Percentiles rank a stretch among this genome's conserved stretches.
phyloP scores from a whole-genome alignment of 192 early-diverging fungal species.

The Dissophora ornata region DNA sequence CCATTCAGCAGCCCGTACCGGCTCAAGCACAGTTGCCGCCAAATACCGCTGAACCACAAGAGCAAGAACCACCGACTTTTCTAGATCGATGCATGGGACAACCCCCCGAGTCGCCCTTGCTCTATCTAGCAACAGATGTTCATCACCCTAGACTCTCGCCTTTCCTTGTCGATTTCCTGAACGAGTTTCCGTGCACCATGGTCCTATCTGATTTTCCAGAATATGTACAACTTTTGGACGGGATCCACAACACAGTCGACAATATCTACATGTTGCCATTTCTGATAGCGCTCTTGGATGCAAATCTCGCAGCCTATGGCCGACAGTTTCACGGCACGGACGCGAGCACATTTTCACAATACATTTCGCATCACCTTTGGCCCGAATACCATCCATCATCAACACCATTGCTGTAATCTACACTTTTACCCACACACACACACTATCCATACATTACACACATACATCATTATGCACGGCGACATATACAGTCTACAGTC shows the following conservation, averaged over 20 bases:
- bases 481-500: too few relatives aligned
- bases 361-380: conserved; percentile 13
- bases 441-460: too few relatives aligned
- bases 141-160: conserved; percentile 34
- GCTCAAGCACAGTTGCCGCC: not conserved
- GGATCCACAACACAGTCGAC: conserved; percentile 11
- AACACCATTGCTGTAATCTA: too few relatives aligned
- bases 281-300: conserved; percentile 13
- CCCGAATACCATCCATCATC: conserved; percentile 13
- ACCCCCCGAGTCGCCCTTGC: too few relatives aligned
- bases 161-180: conserved; percentile 18
- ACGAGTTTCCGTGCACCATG: conserved; percentile 46
- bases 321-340: conserved; percentile 13
- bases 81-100: too few relatives aligned
- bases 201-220: conserved; percentile 32
- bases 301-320: conserved; percentile 14
- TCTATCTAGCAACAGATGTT: conserved; percentile 58
- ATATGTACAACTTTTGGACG: not conserved
- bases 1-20: not conserved
- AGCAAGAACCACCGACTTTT: too few relatives aligned
- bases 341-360: conserved; percentile 1
- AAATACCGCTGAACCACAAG: too few relatives aligned
- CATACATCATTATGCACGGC: too few relatives aligned
- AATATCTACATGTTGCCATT: conserved; percentile 10
- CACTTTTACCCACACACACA: too few relatives aligned